Evolutionary conservation across 2,329 filamentous ascomycete species (phyloP), one percentile per base, ranked within the genome.

Genomic region (Mycosphaerelloides madeirae): DNA sequence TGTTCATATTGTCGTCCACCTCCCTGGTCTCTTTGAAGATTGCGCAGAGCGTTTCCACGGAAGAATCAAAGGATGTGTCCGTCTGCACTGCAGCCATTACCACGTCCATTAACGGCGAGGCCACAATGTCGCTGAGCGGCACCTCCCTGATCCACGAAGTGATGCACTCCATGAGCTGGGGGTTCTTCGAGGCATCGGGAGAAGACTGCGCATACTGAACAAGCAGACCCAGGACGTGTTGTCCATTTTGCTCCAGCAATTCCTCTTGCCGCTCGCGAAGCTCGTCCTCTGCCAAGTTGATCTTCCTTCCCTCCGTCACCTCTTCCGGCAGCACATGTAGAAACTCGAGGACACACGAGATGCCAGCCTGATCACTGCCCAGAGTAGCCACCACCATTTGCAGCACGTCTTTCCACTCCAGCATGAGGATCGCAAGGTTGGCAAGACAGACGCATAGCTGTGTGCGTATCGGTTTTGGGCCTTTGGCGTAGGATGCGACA

Each of bases 211-310:
- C 81, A 65, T 97, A 98, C 67, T 87, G 87, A 48, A 88, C 85
- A 55, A 98, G 77, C 52, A 98, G 78, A 60, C 83, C 79, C 62
- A 98, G 77, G 53, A 97, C 93, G 68, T 91, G 83, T 54, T 84
- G 76, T 45, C 89, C 87, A 67, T 97, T 98, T 68, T 95, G 85
- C 68, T 86, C 84, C 67, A 98, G 75, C 60, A 98, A 76, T 68
- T 95, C 91, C 67, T 80, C 81, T 55, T 93, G 96, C 74, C 93
- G 85, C 61, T 79, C 75, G 56, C 76, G 78, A 66, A 98, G 80
- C 69, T 97, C 91, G 75, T 97, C 90, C 85, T 98, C 93, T 81
- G 88, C 90, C 73, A 98, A 79, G 78, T 89, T 95, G 78, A 98
- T 96, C 76, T 97, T 98, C 72, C 93, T 88, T 73, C 93, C 93